Evolutionary conservation across 805 yeast genomes (phyloP).

Genomic region (Wickerhamiella vanderwaltii): DNA sequence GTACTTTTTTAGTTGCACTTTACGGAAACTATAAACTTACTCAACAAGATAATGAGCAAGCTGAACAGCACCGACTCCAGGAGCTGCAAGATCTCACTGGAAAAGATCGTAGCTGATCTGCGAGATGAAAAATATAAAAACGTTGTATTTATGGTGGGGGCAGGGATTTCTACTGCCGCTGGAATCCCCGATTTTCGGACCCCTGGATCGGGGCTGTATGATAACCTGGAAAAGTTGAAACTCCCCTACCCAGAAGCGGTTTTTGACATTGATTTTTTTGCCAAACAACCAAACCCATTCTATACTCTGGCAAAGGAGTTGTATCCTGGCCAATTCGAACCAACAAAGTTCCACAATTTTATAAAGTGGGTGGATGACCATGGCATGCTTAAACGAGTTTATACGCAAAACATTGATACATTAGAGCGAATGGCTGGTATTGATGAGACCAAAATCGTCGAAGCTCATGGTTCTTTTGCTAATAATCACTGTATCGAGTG

Average conservation of each 20-base stretch:
- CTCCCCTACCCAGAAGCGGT: slow-evolving; percentile 94
- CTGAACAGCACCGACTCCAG: slow-evolving; percentile 13
- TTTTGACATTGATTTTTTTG: slow-evolving; percentile 75
- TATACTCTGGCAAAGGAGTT: slow-evolving; percentile 73
- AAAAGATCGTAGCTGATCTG: slow-evolving; percentile 1
- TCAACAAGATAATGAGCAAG: slow-evolving; percentile 16
- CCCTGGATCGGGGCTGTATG: slow-evolving; percentile 69
- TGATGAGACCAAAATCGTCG: slow-evolving; percentile 49
- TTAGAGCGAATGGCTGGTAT: slow-evolving; percentile 80
- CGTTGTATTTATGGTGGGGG: slow-evolving; percentile 46
- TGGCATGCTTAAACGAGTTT: slow-evolving; percentile 51
- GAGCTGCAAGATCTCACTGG: slow-evolving; percentile 8
- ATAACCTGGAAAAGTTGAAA: slow-evolving; percentile 54
- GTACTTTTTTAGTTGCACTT: slow-evolving; percentile 18
- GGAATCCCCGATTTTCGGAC: slow-evolving; percentile 95
- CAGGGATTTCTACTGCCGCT: slow-evolving; percentile 86
- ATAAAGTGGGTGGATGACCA: slow-evolving; percentile 56
- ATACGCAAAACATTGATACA: slow-evolving; percentile 90
- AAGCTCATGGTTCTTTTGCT: slow-evolving; percentile 94
- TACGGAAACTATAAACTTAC: slow-evolving; percentile 20
- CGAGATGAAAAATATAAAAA: slow-evolving; percentile 4
- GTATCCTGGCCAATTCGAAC: slow-evolving; percentile 77
- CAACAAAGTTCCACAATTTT: slow-evolving; percentile 71
- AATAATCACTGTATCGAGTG: slow-evolving; percentile 75
- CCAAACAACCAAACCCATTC: slow-evolving; percentile 68